phyloP scores from a whole-genome alignment of 73 alveolate genomes.

The Paramecium primaurelia region DNA sequence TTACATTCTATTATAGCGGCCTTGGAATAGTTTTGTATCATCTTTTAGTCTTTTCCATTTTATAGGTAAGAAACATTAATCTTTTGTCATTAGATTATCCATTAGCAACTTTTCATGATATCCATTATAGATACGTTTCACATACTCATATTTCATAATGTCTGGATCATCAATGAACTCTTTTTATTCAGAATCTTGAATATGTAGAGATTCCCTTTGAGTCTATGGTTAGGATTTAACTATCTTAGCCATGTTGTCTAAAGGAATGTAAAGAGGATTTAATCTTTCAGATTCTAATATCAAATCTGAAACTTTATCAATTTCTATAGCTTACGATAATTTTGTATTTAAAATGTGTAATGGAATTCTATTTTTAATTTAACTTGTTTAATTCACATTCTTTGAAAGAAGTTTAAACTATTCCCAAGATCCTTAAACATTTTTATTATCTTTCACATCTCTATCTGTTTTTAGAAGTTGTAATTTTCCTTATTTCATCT shows the following conservation, averaged over 20 bases:
- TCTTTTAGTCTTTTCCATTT: conserved; percentile 10
- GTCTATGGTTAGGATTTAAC: not conserved
- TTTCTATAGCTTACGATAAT: not conserved
- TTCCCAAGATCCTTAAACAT: not conserved
- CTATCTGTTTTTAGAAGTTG: not conserved
- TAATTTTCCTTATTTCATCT: not conserved
- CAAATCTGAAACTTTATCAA: not conserved
- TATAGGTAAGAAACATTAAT: not conserved
- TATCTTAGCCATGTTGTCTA: not conserved
- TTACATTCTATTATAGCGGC: not conserved
- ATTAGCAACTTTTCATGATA: not conserved
- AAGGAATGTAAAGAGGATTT: conserved; percentile 6
- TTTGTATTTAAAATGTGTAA: not conserved
- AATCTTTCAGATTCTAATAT: conserved; percentile 21
- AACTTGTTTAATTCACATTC: not conserved
- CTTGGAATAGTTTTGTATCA: conserved; percentile 8
- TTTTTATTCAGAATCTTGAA: not conserved
- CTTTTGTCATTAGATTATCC: not conserved
- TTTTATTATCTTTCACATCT: not conserved
- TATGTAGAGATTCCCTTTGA: not conserved
- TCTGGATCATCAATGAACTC: conserved; percentile 13
- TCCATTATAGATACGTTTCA: conserved; percentile 2
- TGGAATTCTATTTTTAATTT: not conserved
- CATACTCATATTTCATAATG: not conserved
- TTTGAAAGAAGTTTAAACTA: not conserved